A percentile compares a stretch with the other conserved stretches of the same genome.
Conservation (phyloP, 306 rosid genomes). For the Medicago lupulina region DNA sequence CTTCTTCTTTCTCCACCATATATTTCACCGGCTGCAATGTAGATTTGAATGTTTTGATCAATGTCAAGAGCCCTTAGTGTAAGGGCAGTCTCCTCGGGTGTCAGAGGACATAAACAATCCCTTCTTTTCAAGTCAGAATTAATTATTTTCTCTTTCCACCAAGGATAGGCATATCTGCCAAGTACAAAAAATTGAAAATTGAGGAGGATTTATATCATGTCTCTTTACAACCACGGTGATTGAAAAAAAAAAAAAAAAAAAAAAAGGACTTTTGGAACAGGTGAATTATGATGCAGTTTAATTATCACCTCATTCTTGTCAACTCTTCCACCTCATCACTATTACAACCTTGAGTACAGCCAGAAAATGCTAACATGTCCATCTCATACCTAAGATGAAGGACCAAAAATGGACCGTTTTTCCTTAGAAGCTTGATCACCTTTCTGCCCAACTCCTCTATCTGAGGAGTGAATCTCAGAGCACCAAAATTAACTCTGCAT, state of each 20-base stretch:
- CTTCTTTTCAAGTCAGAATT: slow-evolving; percentile 94
- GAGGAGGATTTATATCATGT: slow-evolving; percentile 13
- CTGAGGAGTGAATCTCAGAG: slow-evolving; percentile 91
- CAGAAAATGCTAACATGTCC: slow-evolving; percentile 99
- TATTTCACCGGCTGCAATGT: slow-evolving; percentile 98
- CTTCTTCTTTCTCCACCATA: slow-evolving; percentile 89
- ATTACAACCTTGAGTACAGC: slow-evolving; percentile 95
- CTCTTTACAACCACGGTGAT: slow-evolving; percentile 1
- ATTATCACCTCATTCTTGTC: slow-evolving; percentile 92
- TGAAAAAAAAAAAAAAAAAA: slow-evolving; percentile 23
- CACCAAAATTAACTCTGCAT: slow-evolving; percentile 90
- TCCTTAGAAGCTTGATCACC: slow-evolving; percentile 79
- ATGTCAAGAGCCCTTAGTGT: slow-evolving; percentile 83
- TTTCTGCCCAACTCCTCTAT: slow-evolving; percentile 90
- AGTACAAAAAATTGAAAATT: slow-evolving; percentile 29
- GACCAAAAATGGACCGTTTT: slow-evolving; percentile 86
- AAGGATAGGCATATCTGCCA: slow-evolving; percentile 95
- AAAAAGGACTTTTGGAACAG: slow-evolving; percentile 32
- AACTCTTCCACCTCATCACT: slow-evolving; percentile 91
- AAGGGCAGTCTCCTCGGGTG: slow-evolving; percentile 98
- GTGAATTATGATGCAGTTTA: slow-evolving; percentile 26
- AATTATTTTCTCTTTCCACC: slow-evolving; percentile 99
- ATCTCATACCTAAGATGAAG: slow-evolving; percentile 98
- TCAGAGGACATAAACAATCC: slow-evolving; percentile 94
- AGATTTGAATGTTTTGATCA: slow-evolving; percentile 88